These are phyloP conservation scores for Flagelloscypha sp. DNA, from an alignment of 768 basidiomycete species.

Conservation along the genomic window DNA sequence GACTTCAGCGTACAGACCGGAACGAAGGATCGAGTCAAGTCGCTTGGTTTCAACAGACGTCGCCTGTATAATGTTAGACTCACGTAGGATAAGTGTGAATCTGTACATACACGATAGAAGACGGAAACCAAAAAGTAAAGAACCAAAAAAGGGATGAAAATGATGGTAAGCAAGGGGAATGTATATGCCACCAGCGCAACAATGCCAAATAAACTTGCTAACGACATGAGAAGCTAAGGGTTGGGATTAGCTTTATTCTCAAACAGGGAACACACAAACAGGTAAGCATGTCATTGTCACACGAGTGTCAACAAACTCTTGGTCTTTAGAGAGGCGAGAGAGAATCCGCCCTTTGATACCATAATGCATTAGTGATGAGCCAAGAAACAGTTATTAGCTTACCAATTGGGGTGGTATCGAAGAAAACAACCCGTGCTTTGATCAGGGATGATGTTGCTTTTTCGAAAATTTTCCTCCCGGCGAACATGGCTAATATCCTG, in stretches of 20 bases:
- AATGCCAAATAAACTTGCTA: conserved; percentile 42
- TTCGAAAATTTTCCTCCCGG: background rate
- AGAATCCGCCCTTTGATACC: conserved; percentile 41
- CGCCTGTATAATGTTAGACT: no score
- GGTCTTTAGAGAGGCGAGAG: conserved; percentile 53
- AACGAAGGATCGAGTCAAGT: conserved; percentile 54
- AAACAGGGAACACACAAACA: conserved; percentile 18
- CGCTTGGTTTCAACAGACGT: conserved; percentile 60
- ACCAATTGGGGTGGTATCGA: conserved; percentile 69
- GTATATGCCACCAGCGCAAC: conserved; percentile 56
- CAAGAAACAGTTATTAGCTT: conserved; percentile 5
- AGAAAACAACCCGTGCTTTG: conserved; percentile 49
- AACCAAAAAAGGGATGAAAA: conserved; percentile 45
- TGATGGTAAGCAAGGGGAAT: conserved; percentile 58
- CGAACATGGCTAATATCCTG: background rate
- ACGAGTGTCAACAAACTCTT: conserved; percentile 47
- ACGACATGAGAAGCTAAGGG: conserved; percentile 30
- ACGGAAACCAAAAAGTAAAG: conserved; percentile 46
- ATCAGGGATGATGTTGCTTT: conserved; percentile 23
- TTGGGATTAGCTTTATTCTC: background rate
- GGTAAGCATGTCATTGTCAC: conserved; percentile 40
- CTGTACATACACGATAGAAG: conserved; percentile 50
- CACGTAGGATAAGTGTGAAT: no score
- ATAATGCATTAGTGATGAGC: background rate
- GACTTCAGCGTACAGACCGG: conserved; percentile 47